These are phyloP conservation scores for Malassezia equina DNA, from an alignment of 1,284 basidiomycete species.

Conservation along the genomic window DNA sequence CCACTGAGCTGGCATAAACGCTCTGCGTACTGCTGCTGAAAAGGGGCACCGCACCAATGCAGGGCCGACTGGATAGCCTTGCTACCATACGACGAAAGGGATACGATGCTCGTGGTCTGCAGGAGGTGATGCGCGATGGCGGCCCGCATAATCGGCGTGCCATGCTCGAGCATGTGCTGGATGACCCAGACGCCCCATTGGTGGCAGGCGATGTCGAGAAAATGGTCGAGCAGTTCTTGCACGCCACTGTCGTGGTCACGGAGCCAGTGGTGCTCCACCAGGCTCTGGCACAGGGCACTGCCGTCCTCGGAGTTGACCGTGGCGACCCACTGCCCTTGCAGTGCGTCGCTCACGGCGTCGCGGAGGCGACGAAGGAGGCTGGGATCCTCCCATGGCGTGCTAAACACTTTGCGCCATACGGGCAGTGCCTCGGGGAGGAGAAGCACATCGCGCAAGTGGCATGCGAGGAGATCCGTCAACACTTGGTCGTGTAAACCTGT, in stretches of 20 bases:
- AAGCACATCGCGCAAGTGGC: slow-evolving; percentile 28
- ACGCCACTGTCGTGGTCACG: slow-evolving; percentile 21
- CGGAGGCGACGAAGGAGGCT: neutral
- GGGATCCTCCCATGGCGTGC: slow-evolving; percentile 25
- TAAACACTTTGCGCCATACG: slow-evolving; percentile 36
- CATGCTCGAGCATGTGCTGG: slow-evolving; percentile 40
- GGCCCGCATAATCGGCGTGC: slow-evolving; percentile 18
- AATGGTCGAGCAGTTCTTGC: slow-evolving; percentile 29
- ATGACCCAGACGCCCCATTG: slow-evolving; percentile 48
- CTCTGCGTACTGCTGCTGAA: slow-evolving; percentile 28
- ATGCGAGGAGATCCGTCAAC: slow-evolving; percentile 29
- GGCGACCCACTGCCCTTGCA: slow-evolving; percentile 31
- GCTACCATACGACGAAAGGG: slow-evolving; percentile 40
- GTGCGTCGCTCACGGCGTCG: slow-evolving; percentile 23
- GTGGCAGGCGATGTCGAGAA: slow-evolving; percentile 31
- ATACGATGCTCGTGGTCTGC: slow-evolving; percentile 22
- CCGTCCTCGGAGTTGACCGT: slow-evolving; percentile 37
- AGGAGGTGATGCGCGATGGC: slow-evolving; percentile 27
- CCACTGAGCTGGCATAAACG: slow-evolving; percentile 22
- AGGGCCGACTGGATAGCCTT: slow-evolving; percentile 44
- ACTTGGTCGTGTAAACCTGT: slow-evolving; percentile 20
- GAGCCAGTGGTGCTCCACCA: slow-evolving; percentile 27
- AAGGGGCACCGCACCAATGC: slow-evolving; percentile 24
- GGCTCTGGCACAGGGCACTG: slow-evolving; percentile 38
- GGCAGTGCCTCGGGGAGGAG: slow-evolving; percentile 35